Evolutionary conservation across 2,329 filamentous ascomycete species (phyloP), one percentile per base, ranked within the genome.

Genomic region (Thyridium curvatum): DNA sequence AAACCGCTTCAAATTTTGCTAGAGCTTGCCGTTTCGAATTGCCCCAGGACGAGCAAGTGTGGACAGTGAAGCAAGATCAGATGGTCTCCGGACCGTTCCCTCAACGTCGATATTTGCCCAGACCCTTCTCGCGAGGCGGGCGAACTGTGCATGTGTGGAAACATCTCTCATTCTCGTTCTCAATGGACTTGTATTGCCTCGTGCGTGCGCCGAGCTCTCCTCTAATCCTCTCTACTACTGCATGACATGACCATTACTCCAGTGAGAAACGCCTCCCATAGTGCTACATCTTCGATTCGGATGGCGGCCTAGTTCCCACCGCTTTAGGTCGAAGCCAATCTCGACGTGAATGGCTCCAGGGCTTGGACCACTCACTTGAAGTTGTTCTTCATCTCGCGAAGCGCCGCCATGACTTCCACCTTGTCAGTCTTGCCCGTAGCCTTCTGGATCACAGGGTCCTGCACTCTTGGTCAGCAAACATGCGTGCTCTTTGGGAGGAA

Each of bases 371-470:
- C 71, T 76, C 66, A 77, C 67, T 73, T 74, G 61, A 79, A 79
- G 60, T 71, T 77, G 57, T 94, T 90, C 79, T 97, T 98, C 83
- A 94, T 82, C 62, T 94, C 86, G 39, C 93, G 74, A 53, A 97
- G 66, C 52, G 82, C 82, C 26, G 74, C 75, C 86, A 98, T 95
- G 13, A 96, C 89, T 36, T 85, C 79, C 2, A 91, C 71, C 0
- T 89, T 83, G 31, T 90, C 77, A 0, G 77, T 87, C 66, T 88
- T 80, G 32, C 88, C 88, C 0, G 88, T 93, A 10, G 76, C 82
- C 64, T 88, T 85, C 56, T 94, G 87, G 39, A 98, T 82, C 45
- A 77, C 77, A 0, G 88, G 85, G 52, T 96, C 90, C 77, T 89
- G 40, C 18, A 12, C 10, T 15, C 4, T 16, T 8, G 12, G 40